Base-by-base conservation (phyloP, 2,329 filamentous ascomycete species). In the Dactylellina cionopaga region DNA sequence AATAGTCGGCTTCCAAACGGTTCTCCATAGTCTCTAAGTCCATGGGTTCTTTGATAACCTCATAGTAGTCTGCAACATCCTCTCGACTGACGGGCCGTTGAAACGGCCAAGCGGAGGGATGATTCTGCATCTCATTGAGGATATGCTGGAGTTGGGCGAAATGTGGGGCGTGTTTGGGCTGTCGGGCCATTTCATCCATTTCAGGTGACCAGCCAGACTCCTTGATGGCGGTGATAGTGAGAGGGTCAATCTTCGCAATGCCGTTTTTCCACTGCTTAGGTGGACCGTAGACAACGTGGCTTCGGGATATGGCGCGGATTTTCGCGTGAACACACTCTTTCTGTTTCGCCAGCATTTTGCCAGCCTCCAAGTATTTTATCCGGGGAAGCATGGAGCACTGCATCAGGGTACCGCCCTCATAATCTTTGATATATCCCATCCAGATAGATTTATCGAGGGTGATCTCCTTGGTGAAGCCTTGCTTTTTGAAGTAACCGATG, bases 401-500 rank as follows among this genome's bases (percentile, higher is more conserved):
- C 95, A 99, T 99, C 74, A 99, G 96, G 0, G 95, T 99, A 68
- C 95, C 95, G 66, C 95, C 95, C 81, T 99, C 95, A 80, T 99
- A 99, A 80, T 99, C 95, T 80, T 99, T 99, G 83, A 99, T 99
- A 78, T 98, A 99, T 1, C 95, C 95, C 95, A 98, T 98, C 95
- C 95, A 99, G 2, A 92, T 89, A 1, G 89, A 88, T 77, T 89
- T 90, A 69, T 95, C 91, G 0, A 99, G 87, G 0, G 93, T 96
- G 75, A 99, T 98, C 77, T 99, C 94, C 80, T 99, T 99, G 1
- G 95, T 98, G 79, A 99, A 99, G 0, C 95, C 95, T 80, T 99
- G 95, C 80, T 99, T 99, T 81, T 98, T 96, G 82, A 99, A 99
- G 80, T 98, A 99, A 9, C 95, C 95, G 75, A 96, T 99, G 37